A percentile compares a stretch with the other conserved stretches of the same genome.
Evolutionary conservation across 2,329 filamentous ascomycete genomes (phyloP).

Genomic region (Graphiopsis chlorocephala): DNA sequence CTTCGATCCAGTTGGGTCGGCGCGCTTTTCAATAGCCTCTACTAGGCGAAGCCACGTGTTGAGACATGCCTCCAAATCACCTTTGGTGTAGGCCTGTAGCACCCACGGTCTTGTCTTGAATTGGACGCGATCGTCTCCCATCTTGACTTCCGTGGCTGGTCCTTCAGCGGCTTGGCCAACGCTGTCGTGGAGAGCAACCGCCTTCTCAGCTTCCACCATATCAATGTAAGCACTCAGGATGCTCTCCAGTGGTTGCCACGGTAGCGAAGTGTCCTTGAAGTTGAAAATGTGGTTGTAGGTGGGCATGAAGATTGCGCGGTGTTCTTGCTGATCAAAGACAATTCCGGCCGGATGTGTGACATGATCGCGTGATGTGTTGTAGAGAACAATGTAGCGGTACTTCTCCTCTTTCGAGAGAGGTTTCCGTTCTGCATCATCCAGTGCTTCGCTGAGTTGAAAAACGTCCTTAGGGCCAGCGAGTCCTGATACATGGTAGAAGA

Average conservation of each 20-base stretch:
- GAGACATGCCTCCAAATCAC: constrained; percentile 30
- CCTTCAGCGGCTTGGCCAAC: constrained; percentile 15
- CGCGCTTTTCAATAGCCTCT: constrained; percentile 28
- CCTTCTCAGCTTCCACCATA: constrained; percentile 36
- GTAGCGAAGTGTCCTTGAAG: constrained; percentile 29
- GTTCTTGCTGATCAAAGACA: constrained; percentile 32
- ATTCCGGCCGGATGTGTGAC: constrained; percentile 33
- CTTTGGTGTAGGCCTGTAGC: constrained; percentile 32
- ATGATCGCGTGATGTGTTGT: constrained; percentile 29
- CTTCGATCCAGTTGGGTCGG: constrained; percentile 22
- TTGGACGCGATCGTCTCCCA: constrained; percentile 18
- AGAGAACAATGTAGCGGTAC: constrained; percentile 32
- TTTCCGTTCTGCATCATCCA: constrained; percentile 28
- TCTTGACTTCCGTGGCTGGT: constrained; percentile 21
- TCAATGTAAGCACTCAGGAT: constrained; percentile 35
- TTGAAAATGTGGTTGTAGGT: constrained; percentile 35
- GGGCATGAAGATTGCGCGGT: constrained; percentile 33
- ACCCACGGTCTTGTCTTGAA: constrained; percentile 32
- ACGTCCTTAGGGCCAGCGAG: constrained; percentile 30
- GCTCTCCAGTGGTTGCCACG: constrained; percentile 35
- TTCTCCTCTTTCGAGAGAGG: constrained; percentile 24
- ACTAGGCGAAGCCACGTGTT: constrained; percentile 32
- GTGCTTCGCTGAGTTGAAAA: constrained; percentile 30
- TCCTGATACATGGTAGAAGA: constrained; percentile 35
- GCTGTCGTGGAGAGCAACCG: constrained; percentile 31